Evolutionary conservation across 148 eudicot species (phyloP).

Genomic region (Nyssa sinensis): DNA sequence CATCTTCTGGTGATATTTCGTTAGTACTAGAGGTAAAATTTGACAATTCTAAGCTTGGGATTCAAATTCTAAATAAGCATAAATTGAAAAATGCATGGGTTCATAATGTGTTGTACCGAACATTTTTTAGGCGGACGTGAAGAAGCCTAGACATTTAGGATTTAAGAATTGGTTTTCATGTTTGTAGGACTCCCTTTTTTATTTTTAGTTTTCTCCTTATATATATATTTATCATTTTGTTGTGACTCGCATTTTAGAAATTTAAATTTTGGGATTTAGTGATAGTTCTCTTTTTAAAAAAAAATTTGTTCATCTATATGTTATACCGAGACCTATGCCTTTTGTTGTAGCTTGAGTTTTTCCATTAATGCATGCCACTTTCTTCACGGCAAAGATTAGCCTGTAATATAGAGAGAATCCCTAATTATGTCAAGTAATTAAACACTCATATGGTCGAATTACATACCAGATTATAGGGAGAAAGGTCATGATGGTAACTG

Average conservation of each 20-base stretch:
- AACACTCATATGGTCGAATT: no score
- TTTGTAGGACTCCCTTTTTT: no score
- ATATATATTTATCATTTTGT: no score
- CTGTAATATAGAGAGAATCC: no score
- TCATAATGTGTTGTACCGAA: not conserved
- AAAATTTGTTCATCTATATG: not conserved
- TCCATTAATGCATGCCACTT: not conserved
- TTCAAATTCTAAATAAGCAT: not conserved
- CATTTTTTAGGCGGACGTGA: not conserved
- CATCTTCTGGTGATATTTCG: not conserved
- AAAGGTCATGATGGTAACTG: no score
- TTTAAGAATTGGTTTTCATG: no score
- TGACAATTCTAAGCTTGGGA: not conserved
- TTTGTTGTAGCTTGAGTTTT: not conserved
- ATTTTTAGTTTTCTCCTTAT: no score
- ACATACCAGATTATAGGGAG: no score
- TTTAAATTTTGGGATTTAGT: no score
- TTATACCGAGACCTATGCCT: not conserved
- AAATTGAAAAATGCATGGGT: not conserved
- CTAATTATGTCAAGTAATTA: no score
- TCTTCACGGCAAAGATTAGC: not conserved
- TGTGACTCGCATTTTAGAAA: not conserved
- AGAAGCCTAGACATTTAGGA: not conserved
- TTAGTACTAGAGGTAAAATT: not conserved
- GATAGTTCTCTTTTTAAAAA: no score